phyloP scores from a whole-genome alignment of 2,329 filamentous ascomycete genomes.

The Xylariaceae sp. region DNA sequence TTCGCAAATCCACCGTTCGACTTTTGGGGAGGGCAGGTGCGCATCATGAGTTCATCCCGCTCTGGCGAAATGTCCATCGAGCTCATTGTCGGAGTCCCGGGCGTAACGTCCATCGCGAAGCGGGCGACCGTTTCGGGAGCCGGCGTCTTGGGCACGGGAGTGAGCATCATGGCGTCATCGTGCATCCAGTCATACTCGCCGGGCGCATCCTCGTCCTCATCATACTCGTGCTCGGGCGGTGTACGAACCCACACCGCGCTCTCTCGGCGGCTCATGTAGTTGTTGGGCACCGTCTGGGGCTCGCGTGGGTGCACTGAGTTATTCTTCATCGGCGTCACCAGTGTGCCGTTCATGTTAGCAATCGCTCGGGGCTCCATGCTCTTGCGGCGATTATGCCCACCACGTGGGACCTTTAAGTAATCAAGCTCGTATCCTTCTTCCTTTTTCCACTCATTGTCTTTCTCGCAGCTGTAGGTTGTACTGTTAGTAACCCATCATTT shows the following conservation, averaged over 20 bases:
- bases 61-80: conserved; percentile 34
- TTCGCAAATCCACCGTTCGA: conserved; percentile 32
- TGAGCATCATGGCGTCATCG: conserved; percentile 43
- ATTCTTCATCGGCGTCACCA: conserved; percentile 44
- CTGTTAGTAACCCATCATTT: conserved; percentile 27
- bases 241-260: conserved; percentile 54
- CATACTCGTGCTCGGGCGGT: conserved; percentile 39
- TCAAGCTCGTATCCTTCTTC: conserved; percentile 68
- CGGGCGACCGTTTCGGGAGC: conserved; percentile 51
- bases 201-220: conserved; percentile 29
- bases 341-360: conserved; percentile 63
- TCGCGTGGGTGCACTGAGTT: conserved; percentile 27
- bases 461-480: conserved; percentile 60
- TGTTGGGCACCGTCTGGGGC: conserved; percentile 41
- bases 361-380: conserved; percentile 75
- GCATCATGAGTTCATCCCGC: conserved; percentile 40
- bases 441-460: conserved; percentile 72
- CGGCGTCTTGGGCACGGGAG: conserved; percentile 56
- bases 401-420: conserved; percentile 62
- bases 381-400: conserved; percentile 68
- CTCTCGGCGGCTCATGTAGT: conserved; percentile 49
- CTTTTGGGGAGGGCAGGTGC: conserved; percentile 53
- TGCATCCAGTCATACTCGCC: conserved; percentile 35
- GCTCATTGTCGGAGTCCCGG: conserved; percentile 40
- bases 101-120: conserved; percentile 47